phyloP scores from a whole-genome alignment of 257 asterid genomes.

The Capsicum pubescens region DNA sequence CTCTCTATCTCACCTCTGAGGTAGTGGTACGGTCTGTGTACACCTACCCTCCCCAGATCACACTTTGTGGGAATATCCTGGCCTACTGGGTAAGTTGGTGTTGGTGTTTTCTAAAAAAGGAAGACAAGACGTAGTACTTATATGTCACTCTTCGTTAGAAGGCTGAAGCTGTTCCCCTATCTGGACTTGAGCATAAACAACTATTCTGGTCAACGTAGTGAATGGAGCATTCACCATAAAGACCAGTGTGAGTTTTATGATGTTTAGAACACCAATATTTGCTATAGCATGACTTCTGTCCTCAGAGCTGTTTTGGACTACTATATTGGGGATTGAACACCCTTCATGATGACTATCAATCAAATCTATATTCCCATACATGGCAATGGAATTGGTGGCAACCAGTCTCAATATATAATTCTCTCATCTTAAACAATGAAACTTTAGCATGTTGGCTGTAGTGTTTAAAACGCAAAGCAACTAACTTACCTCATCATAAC shows the following conservation, averaged over 20 bases:
- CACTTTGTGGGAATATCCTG: no score
- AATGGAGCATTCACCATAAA: slow-evolving; percentile 24
- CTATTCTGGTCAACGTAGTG: background rate
- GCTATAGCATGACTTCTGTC: background rate
- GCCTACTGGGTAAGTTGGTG: no score
- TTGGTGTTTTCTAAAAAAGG: background rate
- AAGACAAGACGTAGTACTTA: background rate
- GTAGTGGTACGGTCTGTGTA: no score
- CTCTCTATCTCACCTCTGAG: no score
- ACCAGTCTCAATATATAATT: background rate
- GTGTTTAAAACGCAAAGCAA: slow-evolving; percentile 7
- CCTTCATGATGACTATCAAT: slow-evolving; percentile 25
- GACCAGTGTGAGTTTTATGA: slow-evolving; percentile 5
- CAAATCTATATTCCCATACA: background rate
- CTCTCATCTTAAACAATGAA: background rate
- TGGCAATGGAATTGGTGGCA: background rate
- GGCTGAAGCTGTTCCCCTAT: slow-evolving; percentile 6
- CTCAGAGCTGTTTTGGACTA: slow-evolving; percentile 9
- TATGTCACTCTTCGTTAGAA: background rate
- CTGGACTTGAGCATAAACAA: slow-evolving; percentile 16
- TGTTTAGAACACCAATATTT: background rate
- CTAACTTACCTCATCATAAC: slow-evolving; percentile 77
- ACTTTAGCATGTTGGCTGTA: background rate
- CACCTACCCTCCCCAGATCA: no score
- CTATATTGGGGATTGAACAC: background rate